Base-by-base conservation (phyloP, 805 yeast genomes). In the Suhomyces xylopsoci region DNA sequence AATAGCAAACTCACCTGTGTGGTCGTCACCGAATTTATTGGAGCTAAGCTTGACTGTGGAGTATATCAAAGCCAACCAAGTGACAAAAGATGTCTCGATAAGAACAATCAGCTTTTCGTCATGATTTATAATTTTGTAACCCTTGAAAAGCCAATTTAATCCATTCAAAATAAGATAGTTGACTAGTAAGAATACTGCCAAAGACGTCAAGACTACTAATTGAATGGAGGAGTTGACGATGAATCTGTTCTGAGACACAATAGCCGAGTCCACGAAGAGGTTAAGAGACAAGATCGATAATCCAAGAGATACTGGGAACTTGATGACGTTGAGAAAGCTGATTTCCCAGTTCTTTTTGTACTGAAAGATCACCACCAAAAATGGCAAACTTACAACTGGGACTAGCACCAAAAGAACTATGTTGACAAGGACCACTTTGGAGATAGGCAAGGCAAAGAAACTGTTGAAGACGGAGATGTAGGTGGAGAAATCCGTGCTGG, bases 391-490 rank as follows among this genome's bases (percentile, higher is more conserved):
- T 1, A 82, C 53, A 0, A 84, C 41, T 1, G 97, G 96, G 3
- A 84, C 72, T 3, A 77, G 59, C 3, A 79, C 69, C 43, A 89
- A 66, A 7, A 84, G 58, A 1, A 77, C 62, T 45, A 86, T 69
- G 64, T 88, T 87, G 50, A 79, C 53, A n/a, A 73, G 62, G 46
- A 81, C 76, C 20, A 89, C 61, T 5, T 65, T 63, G 15, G 79
- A 73, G 7, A 83, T 67, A 7, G 91, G 81, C 20, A 81, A 51
- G n/a, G 84, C 70, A 60, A 87, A 83, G 53, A 70, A 76, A n/a
- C 61, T 57, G 32, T 90, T 90, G 15, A 83, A 62, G 26, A 89
- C 61, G 61, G 88, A 91, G 58, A 87, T 81, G 65, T 73, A 91
- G 0, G 84, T 80, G 0, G 94, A 88, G 36, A 60, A 64, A 12